Percentiles rank a stretch among this genome's conserved stretches.
Conservation (phyloP, 352 stramenopile genomes). For the Aphanomyces astaci region DNA sequence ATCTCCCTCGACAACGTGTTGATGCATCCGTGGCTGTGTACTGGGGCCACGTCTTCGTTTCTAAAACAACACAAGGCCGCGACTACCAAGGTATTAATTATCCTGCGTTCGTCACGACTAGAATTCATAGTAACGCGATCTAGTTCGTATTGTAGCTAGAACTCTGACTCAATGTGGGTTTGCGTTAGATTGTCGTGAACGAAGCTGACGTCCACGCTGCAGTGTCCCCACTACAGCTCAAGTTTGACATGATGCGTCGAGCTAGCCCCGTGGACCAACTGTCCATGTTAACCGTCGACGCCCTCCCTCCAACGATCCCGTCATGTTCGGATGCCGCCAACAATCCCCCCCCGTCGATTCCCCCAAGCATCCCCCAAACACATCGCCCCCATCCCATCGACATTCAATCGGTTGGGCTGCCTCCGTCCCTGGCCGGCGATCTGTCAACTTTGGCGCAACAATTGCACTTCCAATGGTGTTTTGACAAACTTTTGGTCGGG, state of each 20-base stretch:
- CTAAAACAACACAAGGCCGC: background rate
- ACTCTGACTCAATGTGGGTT: too few relatives aligned
- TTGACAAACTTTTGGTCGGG: constrained; percentile 36
- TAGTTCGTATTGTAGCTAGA: too few relatives aligned
- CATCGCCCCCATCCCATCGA: constrained; percentile 42
- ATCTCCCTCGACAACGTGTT: constrained; percentile 59
- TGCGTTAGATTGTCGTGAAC: constrained; percentile 30
- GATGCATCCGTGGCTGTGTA: constrained; percentile 52
- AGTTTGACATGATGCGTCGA: constrained; percentile 4
- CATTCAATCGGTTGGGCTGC: constrained; percentile 28
- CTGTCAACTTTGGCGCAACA: constrained; percentile 36
- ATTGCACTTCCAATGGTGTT: constrained; percentile 64
- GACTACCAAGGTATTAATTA: background rate
- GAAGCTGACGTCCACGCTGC: constrained; percentile 40
- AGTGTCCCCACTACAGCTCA: constrained; percentile 44
- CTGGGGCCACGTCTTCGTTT: constrained; percentile 28
- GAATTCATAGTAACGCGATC: too few relatives aligned
- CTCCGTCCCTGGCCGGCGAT: constrained; percentile 32
- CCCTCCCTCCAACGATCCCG: background rate
- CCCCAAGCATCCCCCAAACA: background rate
- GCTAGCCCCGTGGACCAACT: background rate
- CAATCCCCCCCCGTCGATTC: background rate
- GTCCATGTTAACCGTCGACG: background rate
- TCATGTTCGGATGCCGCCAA: background rate
- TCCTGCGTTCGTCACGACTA: too few relatives aligned